Evolutionary conservation across 1,284 basidiomycete genomes (phyloP).

Genomic region (Phellinidium pouzarii): DNA sequence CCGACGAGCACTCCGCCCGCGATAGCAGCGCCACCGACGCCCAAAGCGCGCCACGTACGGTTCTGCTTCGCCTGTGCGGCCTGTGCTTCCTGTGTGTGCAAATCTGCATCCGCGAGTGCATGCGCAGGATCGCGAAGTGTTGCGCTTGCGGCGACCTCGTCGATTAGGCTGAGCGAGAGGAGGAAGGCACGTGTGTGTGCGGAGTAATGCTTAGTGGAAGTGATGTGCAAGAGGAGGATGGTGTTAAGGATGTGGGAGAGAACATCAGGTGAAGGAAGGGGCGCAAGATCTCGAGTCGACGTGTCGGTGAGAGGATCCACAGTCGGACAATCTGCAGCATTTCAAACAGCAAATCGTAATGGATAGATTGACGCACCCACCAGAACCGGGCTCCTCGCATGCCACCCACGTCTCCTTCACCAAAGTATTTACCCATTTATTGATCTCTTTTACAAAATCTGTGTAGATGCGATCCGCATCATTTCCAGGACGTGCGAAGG

Average conservation of each 20-base stretch:
- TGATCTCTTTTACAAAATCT: slow-evolving; percentile 33
- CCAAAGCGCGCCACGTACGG: slow-evolving; percentile 37
- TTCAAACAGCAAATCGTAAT: not conserved
- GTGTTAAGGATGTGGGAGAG: slow-evolving; percentile 38
- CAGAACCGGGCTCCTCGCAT: slow-evolving; percentile 40
- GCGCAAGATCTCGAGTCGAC: slow-evolving; percentile 35
- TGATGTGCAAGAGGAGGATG: slow-evolving; percentile 46
- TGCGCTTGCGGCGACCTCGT: slow-evolving; percentile 39
- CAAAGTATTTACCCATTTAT: slow-evolving; percentile 42
- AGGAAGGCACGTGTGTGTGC: slow-evolving; percentile 48
- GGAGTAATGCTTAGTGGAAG: slow-evolving; percentile 43
- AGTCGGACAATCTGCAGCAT: slow-evolving; percentile 31
- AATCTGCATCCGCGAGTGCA: slow-evolving; percentile 40
- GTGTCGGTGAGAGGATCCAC: slow-evolving; percentile 40
- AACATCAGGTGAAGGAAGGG: slow-evolving; percentile 32
- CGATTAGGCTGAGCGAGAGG: slow-evolving; percentile 32
- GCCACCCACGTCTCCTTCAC: slow-evolving; percentile 41
- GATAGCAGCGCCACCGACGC: slow-evolving; percentile 48
- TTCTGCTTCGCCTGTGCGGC: slow-evolving; percentile 32
- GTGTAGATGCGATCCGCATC: slow-evolving; percentile 23
- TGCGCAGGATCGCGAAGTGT: slow-evolving; percentile 45
- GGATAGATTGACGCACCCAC: slow-evolving; percentile 23
- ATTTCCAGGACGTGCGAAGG: slow-evolving; percentile 25
- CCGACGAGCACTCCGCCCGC: slow-evolving; percentile 52
- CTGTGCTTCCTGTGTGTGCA: slow-evolving; percentile 30